Conservation (phyloP, 2,329 filamentous ascomycete genomes). For the Fonsecaea multimorphosa region DNA sequence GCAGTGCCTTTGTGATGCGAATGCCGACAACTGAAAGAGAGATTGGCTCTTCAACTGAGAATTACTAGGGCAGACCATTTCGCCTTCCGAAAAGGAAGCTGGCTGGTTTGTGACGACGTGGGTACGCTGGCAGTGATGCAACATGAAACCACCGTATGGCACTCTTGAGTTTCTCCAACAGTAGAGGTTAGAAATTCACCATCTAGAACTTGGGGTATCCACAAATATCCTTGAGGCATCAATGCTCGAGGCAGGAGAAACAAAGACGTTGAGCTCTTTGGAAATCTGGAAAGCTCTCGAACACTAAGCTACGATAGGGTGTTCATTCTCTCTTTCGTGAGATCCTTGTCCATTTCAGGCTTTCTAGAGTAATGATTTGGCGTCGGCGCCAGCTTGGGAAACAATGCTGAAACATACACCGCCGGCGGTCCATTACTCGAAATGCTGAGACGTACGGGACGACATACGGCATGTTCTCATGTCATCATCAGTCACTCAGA, state of each 20-base stretch:
- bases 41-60: not conserved
- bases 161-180: not conserved
- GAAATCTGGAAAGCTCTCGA: too few relatives aligned
- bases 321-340: too few relatives aligned
- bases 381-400: too few relatives aligned
- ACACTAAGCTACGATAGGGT: too few relatives aligned
- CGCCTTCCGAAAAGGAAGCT: not conserved
- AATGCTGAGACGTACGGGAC: not conserved
- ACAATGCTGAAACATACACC: not conserved
- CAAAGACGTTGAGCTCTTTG: too few relatives aligned
- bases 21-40: not conserved
- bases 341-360: too few relatives aligned
- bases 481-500: conserved; percentile 7
- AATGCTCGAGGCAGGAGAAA: too few relatives aligned
- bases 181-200: not conserved
- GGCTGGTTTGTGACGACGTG: not conserved
- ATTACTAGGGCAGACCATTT: not conserved
- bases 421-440: not conserved
- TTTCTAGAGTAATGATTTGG: too few relatives aligned
- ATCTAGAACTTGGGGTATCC: too few relatives aligned
- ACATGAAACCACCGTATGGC: not conserved
- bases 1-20: not conserved
- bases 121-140: not conserved
- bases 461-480: not conserved
- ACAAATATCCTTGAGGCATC: too few relatives aligned